Evolutionary conservation across 1,139 yeast genomes (phyloP).

Genomic region (Kluyveromyces marxianus): DNA sequence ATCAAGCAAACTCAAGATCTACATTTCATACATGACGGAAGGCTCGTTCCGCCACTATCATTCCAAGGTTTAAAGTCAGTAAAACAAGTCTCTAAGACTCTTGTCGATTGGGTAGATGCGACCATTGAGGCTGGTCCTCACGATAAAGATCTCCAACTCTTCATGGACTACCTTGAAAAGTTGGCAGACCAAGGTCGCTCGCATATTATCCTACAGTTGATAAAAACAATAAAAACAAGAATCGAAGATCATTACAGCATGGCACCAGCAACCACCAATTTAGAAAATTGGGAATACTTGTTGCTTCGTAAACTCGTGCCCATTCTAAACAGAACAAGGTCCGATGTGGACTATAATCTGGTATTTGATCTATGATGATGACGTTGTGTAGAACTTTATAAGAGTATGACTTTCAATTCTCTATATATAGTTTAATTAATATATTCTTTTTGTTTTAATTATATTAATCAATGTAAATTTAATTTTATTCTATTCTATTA

Average conservation of each 20-base stretch:
- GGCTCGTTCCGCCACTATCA: conserved; percentile 30
- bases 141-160: conserved; percentile 43
- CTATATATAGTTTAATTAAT: too few relatives aligned
- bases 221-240: conserved; percentile 18
- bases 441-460: neutral
- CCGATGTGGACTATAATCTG: neutral
- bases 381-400: neutral
- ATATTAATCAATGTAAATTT: too few relatives aligned
- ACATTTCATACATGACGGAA: conserved; percentile 21
- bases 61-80: conserved; percentile 34
- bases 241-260: conserved; percentile 9
- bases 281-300: conserved; percentile 28
- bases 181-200: conserved; percentile 17
- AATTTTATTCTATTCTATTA: too few relatives aligned
- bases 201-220: conserved; percentile 14
- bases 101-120: conserved; percentile 44
- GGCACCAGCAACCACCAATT: conserved; percentile 11
- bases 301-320: conserved; percentile 21
- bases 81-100: conserved; percentile 33
- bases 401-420: too few relatives aligned
- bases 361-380: neutral
- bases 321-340: conserved; percentile 14
- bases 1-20: conserved; percentile 17
- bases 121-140: conserved; percentile 52
- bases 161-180: conserved; percentile 29